These are phyloP conservation scores for Blastosporella zonata DNA, from an alignment of 1,284 basidiomycete genomes.

Conservation along the genomic window DNA sequence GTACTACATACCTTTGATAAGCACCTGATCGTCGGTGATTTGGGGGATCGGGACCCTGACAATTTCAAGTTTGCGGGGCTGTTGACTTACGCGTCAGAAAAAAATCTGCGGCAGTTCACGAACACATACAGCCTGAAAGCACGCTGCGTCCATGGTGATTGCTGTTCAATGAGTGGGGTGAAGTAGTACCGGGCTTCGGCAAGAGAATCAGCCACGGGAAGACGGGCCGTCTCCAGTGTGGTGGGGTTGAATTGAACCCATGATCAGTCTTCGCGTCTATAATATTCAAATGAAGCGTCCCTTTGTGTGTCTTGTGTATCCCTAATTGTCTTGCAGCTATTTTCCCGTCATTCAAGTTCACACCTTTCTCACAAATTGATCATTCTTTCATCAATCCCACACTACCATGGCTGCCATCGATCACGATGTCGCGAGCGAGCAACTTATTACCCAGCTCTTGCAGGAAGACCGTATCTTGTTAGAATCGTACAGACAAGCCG, in stretches of 20 bases:
- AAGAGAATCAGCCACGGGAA: too few species aligned
- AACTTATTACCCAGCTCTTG: conserved; percentile 36
- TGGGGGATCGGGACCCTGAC: conserved; percentile 60
- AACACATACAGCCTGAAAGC: conserved; percentile 43
- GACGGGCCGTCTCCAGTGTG: conserved; percentile 6
- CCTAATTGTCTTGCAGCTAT: too few species aligned
- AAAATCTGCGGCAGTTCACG: background rate
- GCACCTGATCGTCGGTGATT: conserved; percentile 61
- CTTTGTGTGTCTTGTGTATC: too few species aligned
- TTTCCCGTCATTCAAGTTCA: background rate
- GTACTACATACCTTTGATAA: conserved; percentile 58
- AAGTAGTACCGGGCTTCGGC: too few species aligned
- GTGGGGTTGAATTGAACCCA: too few species aligned
- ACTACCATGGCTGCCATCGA: conserved; percentile 9
- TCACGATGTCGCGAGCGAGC: conserved; percentile 25
- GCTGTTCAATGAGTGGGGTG: conserved; percentile 9
- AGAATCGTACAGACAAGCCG: conserved; percentile 28
- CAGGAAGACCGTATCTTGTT: conserved; percentile 30
- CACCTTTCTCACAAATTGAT: background rate
- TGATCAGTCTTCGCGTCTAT: too few species aligned
- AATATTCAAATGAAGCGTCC: too few species aligned
- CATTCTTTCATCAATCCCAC: background rate
- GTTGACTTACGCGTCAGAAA: background rate
- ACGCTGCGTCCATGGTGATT: conserved; percentile 52
- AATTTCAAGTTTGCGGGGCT: conserved; percentile 66